A percentile compares a stretch with the other conserved stretches of the same genome.
These are phyloP conservation scores for Beauveria sp. DNA, from an alignment of 2,329 filamentous ascomycete genomes.

Conservation along the genomic window DNA sequence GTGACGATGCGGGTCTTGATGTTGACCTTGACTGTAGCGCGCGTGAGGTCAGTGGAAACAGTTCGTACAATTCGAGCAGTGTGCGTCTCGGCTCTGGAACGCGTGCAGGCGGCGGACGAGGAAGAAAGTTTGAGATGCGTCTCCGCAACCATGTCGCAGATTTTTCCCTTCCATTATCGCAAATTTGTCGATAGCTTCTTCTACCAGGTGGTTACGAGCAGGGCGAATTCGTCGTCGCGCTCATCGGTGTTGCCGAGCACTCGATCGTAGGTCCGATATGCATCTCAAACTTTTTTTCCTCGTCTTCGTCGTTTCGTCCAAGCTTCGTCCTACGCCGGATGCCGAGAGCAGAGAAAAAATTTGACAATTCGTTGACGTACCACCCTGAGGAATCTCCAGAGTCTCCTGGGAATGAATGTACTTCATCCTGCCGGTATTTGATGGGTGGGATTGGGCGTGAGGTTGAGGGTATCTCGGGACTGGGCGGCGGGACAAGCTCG, in stretches of 20 bases:
- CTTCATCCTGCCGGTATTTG: conserved; percentile 78
- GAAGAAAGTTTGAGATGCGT: conserved; percentile 2
- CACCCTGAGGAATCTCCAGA: conserved; percentile 92
- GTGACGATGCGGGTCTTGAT: conserved; percentile 97
- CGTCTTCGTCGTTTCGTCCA: background rate
- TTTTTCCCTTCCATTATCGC: background rate
- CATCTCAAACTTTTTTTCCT: background rate
- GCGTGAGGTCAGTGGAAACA: conserved; percentile 22
- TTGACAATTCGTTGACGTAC: conserved; percentile 51
- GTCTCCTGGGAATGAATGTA: conserved; percentile 99
- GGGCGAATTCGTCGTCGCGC: background rate
- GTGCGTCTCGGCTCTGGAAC: background rate
- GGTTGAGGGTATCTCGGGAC: conserved; percentile 33
- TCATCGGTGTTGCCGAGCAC: background rate
- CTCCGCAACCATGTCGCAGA: background rate
- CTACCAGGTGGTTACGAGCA: background rate
- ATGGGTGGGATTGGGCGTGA: conserved; percentile 31
- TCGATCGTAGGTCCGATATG: background rate
- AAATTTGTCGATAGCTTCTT: background rate
- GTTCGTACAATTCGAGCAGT: background rate
- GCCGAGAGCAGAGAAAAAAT: conserved; percentile 7
- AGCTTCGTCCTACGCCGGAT: background rate
- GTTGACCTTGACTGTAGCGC: conserved; percentile 75
- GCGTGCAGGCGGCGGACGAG: background rate
- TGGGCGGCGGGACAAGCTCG: conserved; percentile 24